Percentiles rank a stretch among this genome's conserved stretches.
These are phyloP conservation scores for Phytophthora rubi DNA, from an alignment of 352 stramenopile genomes.

Conservation along the genomic window DNA sequence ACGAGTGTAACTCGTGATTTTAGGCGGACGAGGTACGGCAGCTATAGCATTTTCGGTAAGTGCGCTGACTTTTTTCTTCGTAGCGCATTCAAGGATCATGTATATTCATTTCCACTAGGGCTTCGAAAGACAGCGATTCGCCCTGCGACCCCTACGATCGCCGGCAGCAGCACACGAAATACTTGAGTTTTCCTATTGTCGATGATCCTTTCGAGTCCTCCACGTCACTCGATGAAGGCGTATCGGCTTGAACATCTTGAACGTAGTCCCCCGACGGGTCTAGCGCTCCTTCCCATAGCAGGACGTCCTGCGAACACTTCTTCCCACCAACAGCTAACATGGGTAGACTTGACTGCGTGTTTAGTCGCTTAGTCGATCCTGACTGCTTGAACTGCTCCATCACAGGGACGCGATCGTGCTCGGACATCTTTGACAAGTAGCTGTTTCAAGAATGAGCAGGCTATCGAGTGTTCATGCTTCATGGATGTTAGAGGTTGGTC, in stretches of 20 bases:
- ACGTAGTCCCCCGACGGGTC: conserved; percentile 9
- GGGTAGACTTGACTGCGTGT: conserved; percentile 26
- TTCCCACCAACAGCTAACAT: conserved; percentile 17
- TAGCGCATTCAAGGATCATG: no score
- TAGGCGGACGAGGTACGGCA: no score
- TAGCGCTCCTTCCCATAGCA: conserved; percentile 15
- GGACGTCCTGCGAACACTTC: conserved; percentile 20
- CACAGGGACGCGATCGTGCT: conserved; percentile 14
- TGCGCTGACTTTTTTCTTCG: no score
- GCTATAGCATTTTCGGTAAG: no score
- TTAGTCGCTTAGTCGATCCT: conserved; percentile 23
- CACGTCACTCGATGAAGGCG: not conserved
- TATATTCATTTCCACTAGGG: no score
- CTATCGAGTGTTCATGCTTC: not conserved
- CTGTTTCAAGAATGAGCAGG: not conserved
- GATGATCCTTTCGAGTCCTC: not conserved
- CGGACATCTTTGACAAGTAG: conserved; percentile 4
- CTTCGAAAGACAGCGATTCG: no score
- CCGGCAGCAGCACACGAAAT: conserved; percentile 13
- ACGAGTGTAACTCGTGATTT: no score
- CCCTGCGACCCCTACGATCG: conserved; percentile 1
- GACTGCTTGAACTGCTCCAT: conserved; percentile 34
- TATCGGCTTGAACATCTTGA: not conserved
- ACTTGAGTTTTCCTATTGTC: not conserved
- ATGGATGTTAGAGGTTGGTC: not conserved